These are phyloP conservation scores for Xylariaceae sp. DNA, from an alignment of 2,329 filamentous ascomycete species.

Conservation along the genomic window DNA sequence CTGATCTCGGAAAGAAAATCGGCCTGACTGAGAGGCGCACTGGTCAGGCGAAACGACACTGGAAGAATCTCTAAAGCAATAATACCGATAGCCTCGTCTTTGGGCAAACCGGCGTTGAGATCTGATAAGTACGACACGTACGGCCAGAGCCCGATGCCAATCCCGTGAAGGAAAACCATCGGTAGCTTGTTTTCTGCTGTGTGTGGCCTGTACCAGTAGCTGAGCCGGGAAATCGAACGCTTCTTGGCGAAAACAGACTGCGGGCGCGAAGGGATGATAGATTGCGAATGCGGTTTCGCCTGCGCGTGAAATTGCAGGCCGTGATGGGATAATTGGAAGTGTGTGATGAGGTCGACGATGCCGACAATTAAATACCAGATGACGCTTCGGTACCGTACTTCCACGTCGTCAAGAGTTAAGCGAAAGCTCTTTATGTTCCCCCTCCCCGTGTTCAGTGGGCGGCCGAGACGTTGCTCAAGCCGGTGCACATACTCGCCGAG, in stretches of 20 bases:
- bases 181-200: slow-evolving; percentile 50
- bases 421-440: slow-evolving; percentile 53
- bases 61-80: slow-evolving; percentile 62
- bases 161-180: slow-evolving; percentile 65
- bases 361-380: slow-evolving; percentile 59
- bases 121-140: slow-evolving; percentile 54
- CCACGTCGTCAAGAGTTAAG: slow-evolving; percentile 60
- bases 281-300: slow-evolving; percentile 32
- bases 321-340: slow-evolving; percentile 39
- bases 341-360: slow-evolving; percentile 47
- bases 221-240: slow-evolving; percentile 45
- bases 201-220: slow-evolving; percentile 64
- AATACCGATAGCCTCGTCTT: slow-evolving; percentile 50
- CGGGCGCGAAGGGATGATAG: slow-evolving; percentile 54
- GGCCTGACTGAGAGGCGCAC: slow-evolving; percentile 43
- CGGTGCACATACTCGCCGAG: slow-evolving; percentile 43
- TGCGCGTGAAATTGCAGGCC: slow-evolving; percentile 50
- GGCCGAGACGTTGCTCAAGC: slow-evolving; percentile 49
- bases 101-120: slow-evolving; percentile 36
- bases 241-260: slow-evolving; percentile 41
- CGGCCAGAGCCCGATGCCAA: slow-evolving; percentile 61
- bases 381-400: slow-evolving; percentile 55
- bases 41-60: slow-evolving; percentile 57
- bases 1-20: slow-evolving; percentile 53
- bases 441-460: slow-evolving; percentile 46